Base-by-base conservation (phyloP, 2,329 filamentous ascomycete species). In the Ceratocystis cubensis region DNA sequence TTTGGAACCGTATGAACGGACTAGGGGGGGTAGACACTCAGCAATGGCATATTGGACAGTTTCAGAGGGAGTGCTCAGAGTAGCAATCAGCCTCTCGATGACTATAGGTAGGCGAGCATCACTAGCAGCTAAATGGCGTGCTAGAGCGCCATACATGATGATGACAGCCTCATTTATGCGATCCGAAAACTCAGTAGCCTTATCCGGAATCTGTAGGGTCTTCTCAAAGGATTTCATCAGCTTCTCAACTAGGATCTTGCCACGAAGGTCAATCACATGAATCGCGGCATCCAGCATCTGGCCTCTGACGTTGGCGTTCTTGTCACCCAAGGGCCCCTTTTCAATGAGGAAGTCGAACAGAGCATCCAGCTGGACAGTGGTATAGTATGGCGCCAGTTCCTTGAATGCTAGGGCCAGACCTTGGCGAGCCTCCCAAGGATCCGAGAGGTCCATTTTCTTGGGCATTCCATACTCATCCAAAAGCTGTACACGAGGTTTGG, bases 11-110 rank as follows among this genome's bases (percentile, higher is more conserved):
- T 68, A 69, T 2, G 90, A 88, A 67, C 85, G 86, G 41, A 99
- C 85, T n/a, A 99, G 81, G 1, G 94, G 92, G 15, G 94, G 93
- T 25, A 99, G 79, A 72, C 94, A 99, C 72, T 94, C 90, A 2
- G 95, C 91, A 67, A 97, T 92, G 61, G 94, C 94, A 74, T 94
- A 96, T 75, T 99, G 94, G 1, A 99, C 94, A 17, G 90, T 92
- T 75, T 99, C 94, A 0, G 94, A 97, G 33, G 94, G 94, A 13
- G 93, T 97, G 74, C 88, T 94, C 57, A 99, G 80, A 5, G 95
- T 96, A 25, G 86, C 84, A 66, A 99, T 81, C 25, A 99, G 80
- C 69, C 91, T 85, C 71, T 93, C 87, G 63, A 99, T 87, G 59
- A 99, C 94, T 66, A 88, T 86, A 0, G 92, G 91, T 62, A 97